Evolutionary conservation across 306 rosid species (phyloP).

Genomic region (Malus sieversii): DNA sequence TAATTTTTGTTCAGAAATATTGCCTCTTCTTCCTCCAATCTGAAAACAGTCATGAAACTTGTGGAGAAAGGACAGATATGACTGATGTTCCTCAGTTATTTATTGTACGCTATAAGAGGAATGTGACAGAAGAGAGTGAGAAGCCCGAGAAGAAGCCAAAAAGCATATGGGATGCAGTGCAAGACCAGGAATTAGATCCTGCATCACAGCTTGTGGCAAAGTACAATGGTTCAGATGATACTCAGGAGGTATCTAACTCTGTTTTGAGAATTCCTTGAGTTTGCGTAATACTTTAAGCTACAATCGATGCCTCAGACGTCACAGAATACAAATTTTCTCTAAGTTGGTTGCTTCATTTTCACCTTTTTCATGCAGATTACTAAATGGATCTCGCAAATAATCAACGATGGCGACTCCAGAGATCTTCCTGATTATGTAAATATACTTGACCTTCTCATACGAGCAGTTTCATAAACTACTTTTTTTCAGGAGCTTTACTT

Average conservation of each 20-base stretch:
- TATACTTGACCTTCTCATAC: not conserved
- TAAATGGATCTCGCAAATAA: conserved; percentile 66
- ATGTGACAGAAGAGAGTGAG: conserved; percentile 36
- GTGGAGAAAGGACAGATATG: conserved; percentile 63
- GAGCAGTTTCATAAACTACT: not conserved
- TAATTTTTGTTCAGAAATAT: conserved; percentile 43
- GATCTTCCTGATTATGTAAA: conserved; percentile 85
- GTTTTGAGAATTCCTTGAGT: not conserved
- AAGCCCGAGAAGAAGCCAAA: conserved; percentile 36
- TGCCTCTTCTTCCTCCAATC: conserved; percentile 78
- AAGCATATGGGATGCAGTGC: conserved; percentile 30
- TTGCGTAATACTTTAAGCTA: not conserved
- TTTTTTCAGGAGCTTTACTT: not conserved
- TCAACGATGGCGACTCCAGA: conserved; percentile 78
- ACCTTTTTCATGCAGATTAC: conserved; percentile 39
- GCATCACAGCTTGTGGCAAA: conserved; percentile 86
- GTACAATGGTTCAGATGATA: conserved; percentile 67
- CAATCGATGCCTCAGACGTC: not conserved
- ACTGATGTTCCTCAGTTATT: conserved; percentile 59
- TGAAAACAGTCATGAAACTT: conserved; percentile 57
- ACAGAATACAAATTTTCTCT: not conserved
- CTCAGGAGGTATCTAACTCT: conserved; percentile 46
- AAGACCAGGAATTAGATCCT: conserved; percentile 52
- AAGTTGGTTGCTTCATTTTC: not conserved
- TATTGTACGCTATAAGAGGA: conserved; percentile 70